Conservation (phyloP, 2,329 filamentous ascomycete species). For the Monilinia aucupariae region DNA sequence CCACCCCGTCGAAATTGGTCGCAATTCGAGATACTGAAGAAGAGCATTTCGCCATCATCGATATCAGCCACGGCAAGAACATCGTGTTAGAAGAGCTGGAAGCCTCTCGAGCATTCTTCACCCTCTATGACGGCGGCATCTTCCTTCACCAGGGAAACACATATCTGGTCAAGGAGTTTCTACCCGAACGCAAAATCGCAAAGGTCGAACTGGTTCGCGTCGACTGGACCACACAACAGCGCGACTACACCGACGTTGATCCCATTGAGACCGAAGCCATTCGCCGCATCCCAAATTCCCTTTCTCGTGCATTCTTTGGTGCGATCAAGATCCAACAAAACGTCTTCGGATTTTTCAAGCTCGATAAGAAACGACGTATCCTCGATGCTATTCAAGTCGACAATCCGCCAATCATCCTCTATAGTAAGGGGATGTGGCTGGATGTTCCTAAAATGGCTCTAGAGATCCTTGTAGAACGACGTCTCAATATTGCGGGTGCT, state of each 20-base stretch:
- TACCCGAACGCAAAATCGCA: slow-evolving; percentile 72
- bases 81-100: slow-evolving; percentile 92
- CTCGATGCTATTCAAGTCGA: slow-evolving; percentile 90
- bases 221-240: slow-evolving; percentile 89
- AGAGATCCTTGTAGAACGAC: slow-evolving; percentile 66
- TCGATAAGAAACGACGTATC: slow-evolving; percentile 80
- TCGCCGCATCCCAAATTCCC: slow-evolving; percentile 58
- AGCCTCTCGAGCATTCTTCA: slow-evolving; percentile 89
- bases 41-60: slow-evolving; percentile 89
- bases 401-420: slow-evolving; percentile 81
- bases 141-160: slow-evolving; percentile 94
- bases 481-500: slow-evolving; percentile 76
- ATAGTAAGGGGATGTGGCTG: slow-evolving; percentile 90
- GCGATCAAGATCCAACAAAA: slow-evolving; percentile 78
- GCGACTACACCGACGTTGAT: slow-evolving; percentile 91
- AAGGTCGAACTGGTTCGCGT: slow-evolving; percentile 85
- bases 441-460: slow-evolving; percentile 78
- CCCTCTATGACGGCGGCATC: slow-evolving; percentile 93
- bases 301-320: slow-evolving; percentile 75
- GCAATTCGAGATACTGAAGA: slow-evolving; percentile 85
- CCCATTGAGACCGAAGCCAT: slow-evolving; percentile 88
- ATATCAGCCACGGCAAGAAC: slow-evolving; percentile 78
- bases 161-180: slow-evolving; percentile 87
- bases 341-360: slow-evolving; percentile 95
- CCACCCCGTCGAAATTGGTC: slow-evolving; percentile 75